Conservation (phyloP, 2,329 filamentous ascomycete genomes). For the Didymella arachidicola region DNA sequence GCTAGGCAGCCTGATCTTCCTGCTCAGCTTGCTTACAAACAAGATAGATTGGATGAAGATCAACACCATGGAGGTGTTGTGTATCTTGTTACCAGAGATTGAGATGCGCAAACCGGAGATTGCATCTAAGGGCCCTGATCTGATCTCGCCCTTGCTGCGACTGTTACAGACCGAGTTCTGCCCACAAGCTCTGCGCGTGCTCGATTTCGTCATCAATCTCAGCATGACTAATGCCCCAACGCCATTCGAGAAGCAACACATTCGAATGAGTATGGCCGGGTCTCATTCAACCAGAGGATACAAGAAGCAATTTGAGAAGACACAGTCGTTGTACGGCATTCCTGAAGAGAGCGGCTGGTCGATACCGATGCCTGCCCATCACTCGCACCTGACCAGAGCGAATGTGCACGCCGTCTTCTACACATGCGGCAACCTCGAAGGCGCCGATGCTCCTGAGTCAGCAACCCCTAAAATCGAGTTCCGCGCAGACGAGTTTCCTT, state of each 20-base stretch:
- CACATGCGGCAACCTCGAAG: slow-evolving; percentile 71
- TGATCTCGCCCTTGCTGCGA: slow-evolving; percentile 90
- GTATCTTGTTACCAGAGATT: slow-evolving; percentile 83
- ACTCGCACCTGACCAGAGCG: slow-evolving; percentile 82
- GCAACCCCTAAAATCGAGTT: slow-evolving; percentile 91
- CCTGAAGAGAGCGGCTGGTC: slow-evolving; percentile 97
- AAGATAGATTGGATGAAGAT: slow-evolving; percentile 87
- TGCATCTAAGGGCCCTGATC: slow-evolving; percentile 87
- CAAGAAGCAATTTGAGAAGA: slow-evolving; percentile 93
- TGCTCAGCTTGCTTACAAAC: slow-evolving; percentile 92
- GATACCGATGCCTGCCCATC: slow-evolving; percentile 88
- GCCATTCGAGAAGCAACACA: slow-evolving; percentile 90
- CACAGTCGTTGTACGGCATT: slow-evolving; percentile 94
- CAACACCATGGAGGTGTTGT: slow-evolving; percentile 90
- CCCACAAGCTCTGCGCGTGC: slow-evolving; percentile 86
- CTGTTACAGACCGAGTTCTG: slow-evolving; percentile 93
- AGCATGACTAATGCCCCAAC: slow-evolving; percentile 79
- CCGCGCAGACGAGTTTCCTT: slow-evolving; percentile 85
- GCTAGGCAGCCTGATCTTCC: slow-evolving; percentile 83
- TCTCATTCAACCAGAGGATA: slow-evolving; percentile 80
- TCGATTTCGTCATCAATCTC: slow-evolving; percentile 96
- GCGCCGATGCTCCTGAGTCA: slow-evolving; percentile 62
- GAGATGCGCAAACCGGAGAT: slow-evolving; percentile 94
- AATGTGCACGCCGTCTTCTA: slow-evolving; percentile 98
- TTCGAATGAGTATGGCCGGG: slow-evolving; percentile 98